These are phyloP conservation scores for Backusella sp. DNA, from an alignment of 192 early-diverging fungal genomes.

Conservation along the genomic window DNA sequence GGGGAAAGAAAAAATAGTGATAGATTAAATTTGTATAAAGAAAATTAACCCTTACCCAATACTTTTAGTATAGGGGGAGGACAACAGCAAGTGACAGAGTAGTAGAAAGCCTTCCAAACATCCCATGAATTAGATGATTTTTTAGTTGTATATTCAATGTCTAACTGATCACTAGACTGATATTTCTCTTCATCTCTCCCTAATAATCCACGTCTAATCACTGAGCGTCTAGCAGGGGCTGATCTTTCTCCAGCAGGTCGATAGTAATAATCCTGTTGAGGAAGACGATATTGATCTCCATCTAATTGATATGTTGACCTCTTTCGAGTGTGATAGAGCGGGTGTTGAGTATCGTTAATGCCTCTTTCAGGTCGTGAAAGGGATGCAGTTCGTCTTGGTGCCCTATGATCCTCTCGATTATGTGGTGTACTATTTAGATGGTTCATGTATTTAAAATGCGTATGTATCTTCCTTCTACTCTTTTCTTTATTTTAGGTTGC, in stretches of 20 bases:
- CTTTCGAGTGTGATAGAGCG: conserved; percentile 41
- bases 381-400: conserved; percentile 51
- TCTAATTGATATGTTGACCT: background rate
- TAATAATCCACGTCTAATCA: conserved; percentile 20
- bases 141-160: conserved; percentile 12
- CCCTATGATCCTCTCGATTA: background rate
- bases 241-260: background rate
- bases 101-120: conserved; percentile 46
- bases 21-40: background rate
- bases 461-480: background rate
- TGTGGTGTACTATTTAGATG: conserved; percentile 5
- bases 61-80: conserved; percentile 43
- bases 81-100: conserved; percentile 50
- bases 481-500: background rate
- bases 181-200: conserved; percentile 21
- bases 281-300: background rate
- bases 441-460: background rate
- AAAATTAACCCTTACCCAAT: conserved; percentile 30
- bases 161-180: background rate
- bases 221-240: conserved; percentile 3
- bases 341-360: conserved; percentile 45
- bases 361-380: conserved; percentile 67
- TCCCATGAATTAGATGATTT: conserved; percentile 21
- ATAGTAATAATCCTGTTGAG: conserved; percentile 10
- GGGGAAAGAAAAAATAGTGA: background rate